phyloP scores from a whole-genome alignment of 495 filamentous ascomycete species.

The Neurospora sp. region DNA sequence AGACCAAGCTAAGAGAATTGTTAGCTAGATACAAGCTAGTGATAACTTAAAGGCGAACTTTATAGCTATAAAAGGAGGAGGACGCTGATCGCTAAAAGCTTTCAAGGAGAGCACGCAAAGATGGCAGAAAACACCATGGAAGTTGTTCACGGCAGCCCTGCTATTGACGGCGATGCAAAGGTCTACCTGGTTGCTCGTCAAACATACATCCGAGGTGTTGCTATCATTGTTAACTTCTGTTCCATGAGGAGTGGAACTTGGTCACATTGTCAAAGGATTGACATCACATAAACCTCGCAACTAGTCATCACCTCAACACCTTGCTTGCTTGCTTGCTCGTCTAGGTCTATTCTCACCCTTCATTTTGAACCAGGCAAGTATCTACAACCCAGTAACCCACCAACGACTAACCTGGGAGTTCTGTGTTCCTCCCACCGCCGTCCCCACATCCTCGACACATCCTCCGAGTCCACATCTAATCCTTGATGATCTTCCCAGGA shows the following conservation, averaged over 20 bases:
- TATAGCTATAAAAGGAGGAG: neutral
- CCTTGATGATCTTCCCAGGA: conserved; percentile 38
- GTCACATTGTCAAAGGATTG: neutral
- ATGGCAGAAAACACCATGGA: neutral
- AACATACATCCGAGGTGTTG: neutral
- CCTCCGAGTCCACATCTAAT: conserved; percentile 22
- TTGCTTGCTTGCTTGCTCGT: neutral
- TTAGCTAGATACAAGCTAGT: neutral
- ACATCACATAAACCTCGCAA: neutral
- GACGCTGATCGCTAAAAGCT: neutral
- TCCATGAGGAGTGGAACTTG: rapidly evolving
- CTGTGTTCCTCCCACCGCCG: neutral
- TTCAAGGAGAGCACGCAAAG: neutral
- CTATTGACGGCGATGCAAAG: neutral
- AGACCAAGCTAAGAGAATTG: neutral
- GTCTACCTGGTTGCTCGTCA: neutral
- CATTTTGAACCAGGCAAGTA: neutral
- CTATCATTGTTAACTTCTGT: neutral
- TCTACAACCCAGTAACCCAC: neutral
- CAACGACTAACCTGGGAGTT: neutral
- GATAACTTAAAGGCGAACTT: neutral
- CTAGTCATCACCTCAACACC: neutral
- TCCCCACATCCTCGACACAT: neutral
- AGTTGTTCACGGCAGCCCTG: neutral
- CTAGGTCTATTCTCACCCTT: neutral